Evolutionary conservation across 2,329 filamentous ascomycete genomes (phyloP).

Genomic region (Ceratocystis huliohia): DNA sequence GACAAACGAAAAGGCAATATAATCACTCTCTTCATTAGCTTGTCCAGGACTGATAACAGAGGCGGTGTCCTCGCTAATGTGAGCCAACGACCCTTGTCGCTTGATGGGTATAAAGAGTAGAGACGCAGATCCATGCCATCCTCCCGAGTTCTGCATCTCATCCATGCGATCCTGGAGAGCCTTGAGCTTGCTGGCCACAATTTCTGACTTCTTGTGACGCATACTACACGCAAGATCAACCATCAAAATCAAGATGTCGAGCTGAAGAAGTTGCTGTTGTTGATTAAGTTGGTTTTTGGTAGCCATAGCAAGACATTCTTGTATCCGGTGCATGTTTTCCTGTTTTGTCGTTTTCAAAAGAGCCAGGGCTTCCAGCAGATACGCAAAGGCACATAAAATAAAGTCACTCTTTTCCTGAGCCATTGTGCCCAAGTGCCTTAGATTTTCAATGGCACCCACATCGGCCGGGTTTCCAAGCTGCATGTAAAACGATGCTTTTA

Average conservation of each 20-base stretch:
- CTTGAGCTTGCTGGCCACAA: constrained; percentile 47
- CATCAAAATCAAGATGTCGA: constrained; percentile 52
- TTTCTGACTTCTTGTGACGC: constrained; percentile 46
- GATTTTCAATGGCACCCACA: constrained; percentile 51
- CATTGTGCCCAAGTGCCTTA: constrained; percentile 48
- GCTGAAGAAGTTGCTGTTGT: constrained; percentile 50
- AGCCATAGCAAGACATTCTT: constrained; percentile 60
- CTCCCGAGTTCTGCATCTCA: constrained; percentile 33
- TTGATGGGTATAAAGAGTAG: constrained; percentile 45
- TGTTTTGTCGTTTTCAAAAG: constrained; percentile 51
- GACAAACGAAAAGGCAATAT: constrained; percentile 47
- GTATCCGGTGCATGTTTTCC: constrained; percentile 56
- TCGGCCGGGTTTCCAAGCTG: constrained; percentile 50
- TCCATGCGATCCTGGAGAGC: constrained; percentile 52
- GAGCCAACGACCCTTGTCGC: constrained; percentile 28
- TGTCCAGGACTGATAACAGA: constrained; percentile 40
- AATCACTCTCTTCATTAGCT: constrained; percentile 37
- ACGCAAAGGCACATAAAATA: constrained; percentile 52
- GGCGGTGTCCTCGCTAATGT: constrained; percentile 45
- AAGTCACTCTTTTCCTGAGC: constrained; percentile 49
- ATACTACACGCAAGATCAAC: constrained; percentile 60
- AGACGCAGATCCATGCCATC: constrained; percentile 36
- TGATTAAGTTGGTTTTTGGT: constrained; percentile 57
- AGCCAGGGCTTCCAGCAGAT: constrained; percentile 55
- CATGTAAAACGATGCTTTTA: constrained; percentile 57